Evolutionary conservation across 768 basidiomycete species (phyloP).

Genomic region (Suillus spraguei): DNA sequence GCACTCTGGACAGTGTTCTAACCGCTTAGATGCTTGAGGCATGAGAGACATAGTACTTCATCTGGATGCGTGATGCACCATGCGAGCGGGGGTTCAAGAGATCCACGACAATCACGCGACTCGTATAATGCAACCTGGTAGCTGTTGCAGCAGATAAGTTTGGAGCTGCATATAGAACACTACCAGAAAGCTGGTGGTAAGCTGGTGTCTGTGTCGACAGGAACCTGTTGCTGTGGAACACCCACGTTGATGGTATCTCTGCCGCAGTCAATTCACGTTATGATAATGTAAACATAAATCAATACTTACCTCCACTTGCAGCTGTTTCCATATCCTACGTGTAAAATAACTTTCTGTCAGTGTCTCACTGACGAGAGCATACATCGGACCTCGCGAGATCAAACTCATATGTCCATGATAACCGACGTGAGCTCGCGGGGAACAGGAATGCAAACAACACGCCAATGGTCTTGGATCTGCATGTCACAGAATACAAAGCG

Average conservation of each 20-base stretch:
- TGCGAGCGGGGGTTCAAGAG: background rate
- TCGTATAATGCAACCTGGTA: background rate
- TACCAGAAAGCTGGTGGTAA: background rate
- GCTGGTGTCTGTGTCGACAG: background rate
- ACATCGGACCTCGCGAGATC: constrained; percentile 6
- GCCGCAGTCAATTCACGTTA: background rate
- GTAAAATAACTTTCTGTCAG: background rate
- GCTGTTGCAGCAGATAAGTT: background rate
- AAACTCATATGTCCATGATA: constrained; percentile 5
- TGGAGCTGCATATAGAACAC: background rate
- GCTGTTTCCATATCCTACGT: background rate
- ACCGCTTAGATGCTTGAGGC: background rate
- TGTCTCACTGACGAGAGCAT: background rate
- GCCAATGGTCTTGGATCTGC: background rate
- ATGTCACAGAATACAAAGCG: background rate
- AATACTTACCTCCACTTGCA: background rate
- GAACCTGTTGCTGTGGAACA: background rate
- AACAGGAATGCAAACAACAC: background rate
- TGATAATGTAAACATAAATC: background rate
- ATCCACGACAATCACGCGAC: background rate
- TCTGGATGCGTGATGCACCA: background rate
- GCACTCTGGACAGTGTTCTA: background rate
- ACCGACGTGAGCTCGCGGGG: background rate
- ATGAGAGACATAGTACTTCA: background rate
- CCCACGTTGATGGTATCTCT: constrained; percentile 1